Conservation (phyloP, 805 yeast genomes). For the Yamadazyma tumulicola region DNA sequence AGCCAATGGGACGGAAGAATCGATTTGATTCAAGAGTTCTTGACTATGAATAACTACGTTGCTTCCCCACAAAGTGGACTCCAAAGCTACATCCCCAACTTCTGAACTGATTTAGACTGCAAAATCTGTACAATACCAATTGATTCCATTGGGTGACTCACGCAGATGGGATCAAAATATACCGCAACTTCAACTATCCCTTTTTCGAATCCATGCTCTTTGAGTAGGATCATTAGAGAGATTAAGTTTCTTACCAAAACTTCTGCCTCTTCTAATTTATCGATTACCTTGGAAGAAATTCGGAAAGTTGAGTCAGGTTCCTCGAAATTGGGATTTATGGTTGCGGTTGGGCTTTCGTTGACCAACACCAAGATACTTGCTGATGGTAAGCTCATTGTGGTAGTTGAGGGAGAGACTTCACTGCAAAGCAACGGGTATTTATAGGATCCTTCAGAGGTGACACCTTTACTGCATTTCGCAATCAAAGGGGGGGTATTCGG, state of each 20-base stretch:
- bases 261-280: slow-evolving; percentile 20
- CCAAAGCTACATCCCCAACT: slow-evolving; percentile 23
- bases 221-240: slow-evolving; percentile 37
- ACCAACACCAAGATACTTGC: slow-evolving; percentile 11
- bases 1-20: slow-evolving; percentile 14
- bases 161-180: slow-evolving; percentile 20
- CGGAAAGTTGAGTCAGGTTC: slow-evolving; percentile 28
- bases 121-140: slow-evolving; percentile 24
- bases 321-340: slow-evolving; percentile 17
- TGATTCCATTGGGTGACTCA: slow-evolving; percentile 20
- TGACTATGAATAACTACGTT: slow-evolving; percentile 16
- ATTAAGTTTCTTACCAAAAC: slow-evolving; percentile 23
- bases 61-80: slow-evolving; percentile 22
- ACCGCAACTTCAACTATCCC: slow-evolving; percentile 19
- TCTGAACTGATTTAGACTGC: slow-evolving; percentile 20
- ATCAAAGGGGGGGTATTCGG: too few species aligned
- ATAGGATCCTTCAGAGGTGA: too few species aligned
- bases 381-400: slow-evolving; percentile 1
- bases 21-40: slow-evolving; percentile 15
- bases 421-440: too few species aligned
- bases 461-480: too few species aligned
- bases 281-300: slow-evolving; percentile 13
- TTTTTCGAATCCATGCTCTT: slow-evolving; percentile 34
- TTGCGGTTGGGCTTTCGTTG: slow-evolving; percentile 19
- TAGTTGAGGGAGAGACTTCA: neutral